Base-by-base conservation (phyloP, 75 land plant species). In the Adiantum capillusveneris region DNA sequence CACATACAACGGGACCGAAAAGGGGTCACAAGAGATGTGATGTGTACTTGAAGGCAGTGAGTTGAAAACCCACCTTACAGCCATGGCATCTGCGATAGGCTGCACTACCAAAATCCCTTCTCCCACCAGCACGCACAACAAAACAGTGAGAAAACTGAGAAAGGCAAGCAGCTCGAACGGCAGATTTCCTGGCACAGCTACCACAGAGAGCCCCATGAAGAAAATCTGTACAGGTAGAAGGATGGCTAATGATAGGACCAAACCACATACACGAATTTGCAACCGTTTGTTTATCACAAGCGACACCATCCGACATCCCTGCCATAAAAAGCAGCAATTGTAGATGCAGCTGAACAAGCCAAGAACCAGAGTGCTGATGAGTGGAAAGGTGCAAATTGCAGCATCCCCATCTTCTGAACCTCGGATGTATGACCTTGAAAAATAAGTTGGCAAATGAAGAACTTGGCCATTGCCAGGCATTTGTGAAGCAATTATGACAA, bases 231-330 rank as follows among this genome's bases (percentile, higher is more conserved):
- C 31, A 20, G 76, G 63, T 27, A 89, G 39, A 3, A 77, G 58
- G 21, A 66, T 20, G 34, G 73, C 39, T 17, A 86, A 74, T 26
- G 82, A 46, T 34, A 51, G 56, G 0, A 74, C 77, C 1, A 90
- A 76, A 25, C 55, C 73, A 58, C 67, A 75, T 25, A 86, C 71
- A n/a, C 96, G 44, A 19, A 68, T 30, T 54, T 82, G 72, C 44
- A 90, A 62, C 56, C 63, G 27, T 68, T 76, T 68, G 69, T 90
- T 90, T 67, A 90, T 90, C 25, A 81, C 90, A 14, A 86, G 44
- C 18, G 70, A 41, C 62, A 74, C 63, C 57, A 79, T 79, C 37
- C 69, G 65, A 79, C 78, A 78, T 37, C 80, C 82, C 27, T 74
- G 68, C 1, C 60, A 59, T 29, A 81, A 55, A 68, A 90, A 90